phyloP scores from a whole-genome alignment of 169 alveolate genomes.

The Ichthyophthirius multifiliis region DNA sequence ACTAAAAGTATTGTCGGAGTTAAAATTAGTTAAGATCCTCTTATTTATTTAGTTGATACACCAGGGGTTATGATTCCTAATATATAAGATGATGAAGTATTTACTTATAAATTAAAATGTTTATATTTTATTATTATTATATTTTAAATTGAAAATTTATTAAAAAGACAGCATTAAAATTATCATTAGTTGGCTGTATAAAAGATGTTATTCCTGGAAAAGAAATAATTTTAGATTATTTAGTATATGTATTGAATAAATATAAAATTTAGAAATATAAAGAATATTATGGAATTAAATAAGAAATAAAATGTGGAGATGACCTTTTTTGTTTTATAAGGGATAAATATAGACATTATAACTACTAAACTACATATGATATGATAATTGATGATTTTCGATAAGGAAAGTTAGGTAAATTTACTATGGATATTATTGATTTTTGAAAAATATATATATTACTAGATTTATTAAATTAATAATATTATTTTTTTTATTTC shows the following conservation, averaged over 20 bases:
- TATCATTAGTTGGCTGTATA: constrained; percentile 77
- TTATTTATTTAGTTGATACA: constrained; percentile 73
- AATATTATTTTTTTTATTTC: neutral
- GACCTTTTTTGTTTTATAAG: constrained; percentile 32
- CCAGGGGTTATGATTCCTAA: constrained; percentile 86
- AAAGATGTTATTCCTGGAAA: constrained; percentile 79
- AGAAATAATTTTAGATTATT: constrained; percentile 75
- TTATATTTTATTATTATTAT: too few species aligned
- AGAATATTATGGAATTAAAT: constrained; percentile 19
- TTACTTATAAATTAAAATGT: neutral
- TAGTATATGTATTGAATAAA: constrained; percentile 40
- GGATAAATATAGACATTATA: constrained; percentile 38
- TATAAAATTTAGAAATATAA: constrained; percentile 20
- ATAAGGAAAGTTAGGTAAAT: constrained; percentile 67
- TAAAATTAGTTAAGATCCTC: constrained; percentile 68
- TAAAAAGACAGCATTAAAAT: constrained; percentile 73
- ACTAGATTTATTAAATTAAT: neutral
- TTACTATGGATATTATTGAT: constrained; percentile 59
- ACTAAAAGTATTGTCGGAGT: constrained; percentile 72
- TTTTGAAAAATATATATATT: neutral
- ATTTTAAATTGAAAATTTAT: neutral
- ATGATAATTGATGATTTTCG: constrained; percentile 59
- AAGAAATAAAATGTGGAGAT: constrained; percentile 28
- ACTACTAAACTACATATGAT: constrained; percentile 40
- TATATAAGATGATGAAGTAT: neutral